phyloP scores from a whole-genome alignment of 2,329 filamentous ascomycete genomes.

The Hirsutella rhossiliensis region DNA sequence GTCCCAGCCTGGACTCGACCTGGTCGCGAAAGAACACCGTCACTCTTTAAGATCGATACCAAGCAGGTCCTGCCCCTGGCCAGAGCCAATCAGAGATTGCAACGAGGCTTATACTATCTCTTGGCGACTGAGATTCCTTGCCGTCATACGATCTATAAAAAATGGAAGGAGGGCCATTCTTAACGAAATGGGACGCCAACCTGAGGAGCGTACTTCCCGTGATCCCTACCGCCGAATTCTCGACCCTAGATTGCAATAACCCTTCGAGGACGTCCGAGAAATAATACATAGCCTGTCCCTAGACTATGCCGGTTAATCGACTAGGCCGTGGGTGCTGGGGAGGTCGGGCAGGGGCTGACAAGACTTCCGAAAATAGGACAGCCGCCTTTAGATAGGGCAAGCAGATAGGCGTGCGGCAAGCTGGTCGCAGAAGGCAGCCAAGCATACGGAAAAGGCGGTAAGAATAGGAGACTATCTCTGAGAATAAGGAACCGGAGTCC shows the following conservation, averaged over 20 bases:
- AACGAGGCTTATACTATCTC: too few species aligned
- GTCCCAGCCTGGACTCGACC: too few species aligned
- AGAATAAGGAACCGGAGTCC: not conserved
- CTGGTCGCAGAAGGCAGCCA: too few species aligned
- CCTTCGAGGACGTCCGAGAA: not conserved
- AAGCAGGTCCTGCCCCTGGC: too few species aligned
- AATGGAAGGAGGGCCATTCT: not conserved
- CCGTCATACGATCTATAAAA: too few species aligned
- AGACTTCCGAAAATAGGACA: not conserved
- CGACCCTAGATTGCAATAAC: slow-evolving; percentile 1
- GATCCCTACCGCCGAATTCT: not conserved
- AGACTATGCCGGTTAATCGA: not conserved
- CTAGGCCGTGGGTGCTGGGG: not conserved
- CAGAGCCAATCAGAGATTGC: too few species aligned
- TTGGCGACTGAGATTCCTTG: not conserved
- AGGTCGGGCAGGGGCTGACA: not conserved
- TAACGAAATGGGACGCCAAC: slow-evolving; percentile 1
- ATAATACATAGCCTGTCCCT: slow-evolving; percentile 1
- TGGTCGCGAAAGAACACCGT: too few species aligned
- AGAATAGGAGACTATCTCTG: not conserved
- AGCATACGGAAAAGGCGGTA: not conserved
- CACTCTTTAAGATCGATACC: too few species aligned
- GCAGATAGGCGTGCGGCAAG: not conserved
- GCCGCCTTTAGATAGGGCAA: not conserved
- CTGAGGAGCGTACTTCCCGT: not conserved